These are phyloP conservation scores for Blastocystis sp. DNA, from an alignment of 352 stramenopile species.

Conservation along the genomic window DNA sequence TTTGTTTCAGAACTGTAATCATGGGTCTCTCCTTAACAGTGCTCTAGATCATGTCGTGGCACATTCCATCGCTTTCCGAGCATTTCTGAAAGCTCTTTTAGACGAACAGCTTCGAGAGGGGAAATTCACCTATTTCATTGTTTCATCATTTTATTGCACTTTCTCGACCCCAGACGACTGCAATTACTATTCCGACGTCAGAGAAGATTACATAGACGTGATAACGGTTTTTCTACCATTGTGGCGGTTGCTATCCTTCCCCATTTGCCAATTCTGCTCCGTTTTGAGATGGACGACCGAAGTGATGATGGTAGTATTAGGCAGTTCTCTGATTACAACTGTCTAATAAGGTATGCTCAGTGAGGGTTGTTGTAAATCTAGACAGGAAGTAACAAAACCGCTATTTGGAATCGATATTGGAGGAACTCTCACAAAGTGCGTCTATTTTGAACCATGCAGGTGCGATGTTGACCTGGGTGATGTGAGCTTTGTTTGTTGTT, in stretches of 20 bases:
- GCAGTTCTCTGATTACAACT: conserved; percentile 14
- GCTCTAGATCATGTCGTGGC: background rate
- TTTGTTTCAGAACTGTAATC: background rate
- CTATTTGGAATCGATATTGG: conserved; percentile 84
- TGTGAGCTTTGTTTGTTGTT: conserved; percentile 70
- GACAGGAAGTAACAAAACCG: conserved; percentile 44
- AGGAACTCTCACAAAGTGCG: conserved; percentile 85
- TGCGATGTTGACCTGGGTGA: conserved; percentile 64
- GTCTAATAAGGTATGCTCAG: background rate
- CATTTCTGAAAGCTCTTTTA: background rate
- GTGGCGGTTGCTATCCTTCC: background rate
- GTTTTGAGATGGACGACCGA: background rate
- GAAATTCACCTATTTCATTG: background rate
- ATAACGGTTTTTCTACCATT: conserved; percentile 20
- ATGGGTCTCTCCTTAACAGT: background rate
- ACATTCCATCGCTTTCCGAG: background rate
- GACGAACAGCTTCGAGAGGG: background rate
- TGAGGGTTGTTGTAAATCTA: background rate
- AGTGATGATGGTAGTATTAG: background rate
- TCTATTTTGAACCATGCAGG: conserved; percentile 85
- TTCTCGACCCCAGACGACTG: background rate
- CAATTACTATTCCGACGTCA: background rate
- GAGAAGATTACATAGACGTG: background rate
- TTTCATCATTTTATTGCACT: too few relatives aligned
- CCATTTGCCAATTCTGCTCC: background rate